These are phyloP conservation scores for Mycena vitilis DNA, from an alignment of 768 basidiomycete species.

Conservation along the genomic window DNA sequence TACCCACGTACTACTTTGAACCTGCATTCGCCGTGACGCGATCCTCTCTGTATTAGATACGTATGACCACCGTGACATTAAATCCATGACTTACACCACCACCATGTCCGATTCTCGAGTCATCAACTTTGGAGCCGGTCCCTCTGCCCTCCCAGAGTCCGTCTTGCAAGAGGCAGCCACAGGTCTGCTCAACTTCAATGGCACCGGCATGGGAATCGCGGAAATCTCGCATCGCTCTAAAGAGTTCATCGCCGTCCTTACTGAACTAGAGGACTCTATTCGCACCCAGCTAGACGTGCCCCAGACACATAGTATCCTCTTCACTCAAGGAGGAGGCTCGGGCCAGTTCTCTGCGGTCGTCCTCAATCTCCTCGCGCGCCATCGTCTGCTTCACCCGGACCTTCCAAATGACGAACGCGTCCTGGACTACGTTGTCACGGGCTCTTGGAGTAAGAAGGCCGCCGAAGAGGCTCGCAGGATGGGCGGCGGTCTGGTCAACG, in stretches of 20 bases:
- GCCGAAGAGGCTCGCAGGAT: slow-evolving; percentile 84
- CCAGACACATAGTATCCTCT: slow-evolving; percentile 84
- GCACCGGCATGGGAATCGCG: slow-evolving; percentile 94
- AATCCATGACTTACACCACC: slow-evolving; percentile 20
- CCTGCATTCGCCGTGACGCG: slow-evolving; percentile 28
- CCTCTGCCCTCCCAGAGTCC: slow-evolving; percentile 88
- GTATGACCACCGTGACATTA: slow-evolving; percentile 16
- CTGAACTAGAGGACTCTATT: slow-evolving; percentile 71
- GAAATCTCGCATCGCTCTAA: slow-evolving; percentile 97
- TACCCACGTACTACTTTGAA: slow-evolving; percentile 10
- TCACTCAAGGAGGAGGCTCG: slow-evolving; percentile 95
- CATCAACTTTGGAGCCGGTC: slow-evolving; percentile 95
- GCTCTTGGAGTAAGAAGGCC: slow-evolving; percentile 92
- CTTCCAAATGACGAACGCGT: slow-evolving; percentile 63
- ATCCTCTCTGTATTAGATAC: slow-evolving; percentile 24
- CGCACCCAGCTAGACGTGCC: slow-evolving; percentile 86
- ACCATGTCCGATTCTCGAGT: slow-evolving; percentile 62
- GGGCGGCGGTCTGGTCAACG: slow-evolving; percentile 66
- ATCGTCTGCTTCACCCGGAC: slow-evolving; percentile 80
- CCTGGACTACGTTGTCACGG: slow-evolving; percentile 93
- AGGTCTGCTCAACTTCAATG: slow-evolving; percentile 90
- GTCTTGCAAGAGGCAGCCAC: slow-evolving; percentile 86
- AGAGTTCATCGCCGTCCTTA: slow-evolving; percentile 82
- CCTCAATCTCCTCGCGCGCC: slow-evolving; percentile 89
- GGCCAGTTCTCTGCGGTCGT: slow-evolving; percentile 93